Conservation (phyloP, 345 rosid species). For the Mangifera indica region DNA sequence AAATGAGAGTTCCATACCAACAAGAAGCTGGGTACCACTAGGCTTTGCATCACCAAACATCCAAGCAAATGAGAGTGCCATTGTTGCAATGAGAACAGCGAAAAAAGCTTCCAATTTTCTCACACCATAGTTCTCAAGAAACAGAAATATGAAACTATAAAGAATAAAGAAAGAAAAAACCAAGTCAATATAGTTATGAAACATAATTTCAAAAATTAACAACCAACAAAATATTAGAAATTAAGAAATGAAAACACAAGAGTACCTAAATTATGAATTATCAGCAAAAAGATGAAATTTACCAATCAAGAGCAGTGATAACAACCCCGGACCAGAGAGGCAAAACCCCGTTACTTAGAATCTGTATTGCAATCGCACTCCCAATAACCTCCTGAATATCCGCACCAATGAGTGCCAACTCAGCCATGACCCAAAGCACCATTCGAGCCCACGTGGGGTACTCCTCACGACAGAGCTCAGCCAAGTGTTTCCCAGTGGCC, state of each 20-base stretch:
- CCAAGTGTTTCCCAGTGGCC: conserved; percentile 85
- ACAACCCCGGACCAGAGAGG: conserved; percentile 91
- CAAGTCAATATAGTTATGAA: conserved; percentile 10
- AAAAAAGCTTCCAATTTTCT: conserved; percentile 91
- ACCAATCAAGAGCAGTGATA: conserved; percentile 92
- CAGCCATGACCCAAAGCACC: conserved; percentile 89
- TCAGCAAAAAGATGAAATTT: conserved; percentile 5
- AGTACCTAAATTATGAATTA: neutral
- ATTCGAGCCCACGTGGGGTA: conserved; percentile 81
- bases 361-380: conserved; percentile 86
- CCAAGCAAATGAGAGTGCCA: conserved; percentile 92
- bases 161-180: conserved; percentile 15
- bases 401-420: conserved; percentile 84
- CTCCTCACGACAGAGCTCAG: conserved; percentile 88
- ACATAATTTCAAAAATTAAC: neutral
- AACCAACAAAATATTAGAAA: neutral
- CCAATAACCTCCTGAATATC: conserved; percentile 96
- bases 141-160: conserved; percentile 79
- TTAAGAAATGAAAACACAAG: no score
- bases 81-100: conserved; percentile 71
- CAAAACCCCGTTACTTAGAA: conserved; percentile 70
- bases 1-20: conserved; percentile 42
- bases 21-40: conserved; percentile 64
- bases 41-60: conserved; percentile 95
- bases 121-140: conserved; percentile 92